Percentiles rank a stretch among this genome's conserved stretches.
Conservation (phyloP, 768 basidiomycete genomes). For the Galerina marginata region DNA sequence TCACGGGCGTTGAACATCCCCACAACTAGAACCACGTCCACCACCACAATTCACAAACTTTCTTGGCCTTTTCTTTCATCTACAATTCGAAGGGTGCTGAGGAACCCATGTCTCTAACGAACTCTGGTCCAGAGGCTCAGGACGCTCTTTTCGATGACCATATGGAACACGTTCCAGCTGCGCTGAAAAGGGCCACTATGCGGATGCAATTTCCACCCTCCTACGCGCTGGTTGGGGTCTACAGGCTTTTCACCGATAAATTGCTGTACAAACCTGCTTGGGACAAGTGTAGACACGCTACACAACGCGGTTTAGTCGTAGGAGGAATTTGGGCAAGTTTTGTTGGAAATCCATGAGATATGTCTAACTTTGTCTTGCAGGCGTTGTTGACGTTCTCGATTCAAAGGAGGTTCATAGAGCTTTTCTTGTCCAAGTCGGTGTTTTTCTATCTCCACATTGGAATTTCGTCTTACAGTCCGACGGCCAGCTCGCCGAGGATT, state of each 20-base stretch:
- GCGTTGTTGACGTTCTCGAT: slow-evolving; percentile 70
- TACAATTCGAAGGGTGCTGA: too few species aligned
- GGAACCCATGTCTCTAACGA: slow-evolving; percentile 5
- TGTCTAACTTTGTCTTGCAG: slow-evolving; percentile 39
- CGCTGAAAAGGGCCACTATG: slow-evolving; percentile 56
- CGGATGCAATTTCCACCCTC: slow-evolving; percentile 81
- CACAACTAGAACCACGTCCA: too few species aligned
- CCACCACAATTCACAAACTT: too few species aligned
- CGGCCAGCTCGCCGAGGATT: slow-evolving; percentile 61
- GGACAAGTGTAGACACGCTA: slow-evolving; percentile 85
- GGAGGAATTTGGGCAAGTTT: slow-evolving; percentile 71
- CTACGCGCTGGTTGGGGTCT: slow-evolving; percentile 85
- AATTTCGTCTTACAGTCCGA: neutral
- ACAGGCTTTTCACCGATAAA: slow-evolving; percentile 79
- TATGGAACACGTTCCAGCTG: slow-evolving; percentile 44
- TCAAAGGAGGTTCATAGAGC: slow-evolving; percentile 68
- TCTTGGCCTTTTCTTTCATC: too few species aligned
- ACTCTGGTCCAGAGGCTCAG: slow-evolving; percentile 28
- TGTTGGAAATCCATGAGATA: neutral
- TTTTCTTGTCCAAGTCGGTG: slow-evolving; percentile 65
- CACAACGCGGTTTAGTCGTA: slow-evolving; percentile 68
- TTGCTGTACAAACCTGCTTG: slow-evolving; percentile 75
- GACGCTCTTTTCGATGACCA: slow-evolving; percentile 20
- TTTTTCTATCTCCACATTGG: neutral
- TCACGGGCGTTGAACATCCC: too few species aligned